phyloP scores from a whole-genome alignment of 2,329 filamentous ascomycete species.

The Chrysoporthe puriensis region DNA sequence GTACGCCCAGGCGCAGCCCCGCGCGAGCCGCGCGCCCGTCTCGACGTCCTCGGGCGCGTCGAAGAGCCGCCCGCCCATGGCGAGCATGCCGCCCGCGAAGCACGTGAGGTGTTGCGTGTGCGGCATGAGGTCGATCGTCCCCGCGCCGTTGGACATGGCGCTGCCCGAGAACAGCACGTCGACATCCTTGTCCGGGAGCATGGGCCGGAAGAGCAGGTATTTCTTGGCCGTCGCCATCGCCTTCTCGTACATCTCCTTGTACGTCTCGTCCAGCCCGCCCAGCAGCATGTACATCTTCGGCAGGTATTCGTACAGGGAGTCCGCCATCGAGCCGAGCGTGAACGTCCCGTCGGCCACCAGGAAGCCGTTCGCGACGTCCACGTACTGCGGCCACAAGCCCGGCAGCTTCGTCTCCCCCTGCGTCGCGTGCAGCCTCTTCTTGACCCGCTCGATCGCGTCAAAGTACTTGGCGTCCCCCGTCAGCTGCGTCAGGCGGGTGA shows the following conservation, averaged over 20 bases:
- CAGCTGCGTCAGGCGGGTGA: slow-evolving; percentile 74
- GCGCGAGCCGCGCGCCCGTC: slow-evolving; percentile 51
- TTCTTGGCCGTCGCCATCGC: slow-evolving; percentile 65
- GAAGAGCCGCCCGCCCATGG: slow-evolving; percentile 44
- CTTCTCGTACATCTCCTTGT: slow-evolving; percentile 65
- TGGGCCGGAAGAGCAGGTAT: slow-evolving; percentile 69
- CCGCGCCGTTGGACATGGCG: slow-evolving; percentile 36
- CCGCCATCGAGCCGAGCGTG: slow-evolving; percentile 49
- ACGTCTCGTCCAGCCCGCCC: slow-evolving; percentile 65
- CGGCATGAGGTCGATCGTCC: slow-evolving; percentile 37
- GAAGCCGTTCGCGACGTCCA: slow-evolving; percentile 63
- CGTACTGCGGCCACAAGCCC: slow-evolving; percentile 70
- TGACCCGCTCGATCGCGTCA: slow-evolving; percentile 75
- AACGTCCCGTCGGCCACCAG: slow-evolving; percentile 43
- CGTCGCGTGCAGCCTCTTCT: slow-evolving; percentile 64
- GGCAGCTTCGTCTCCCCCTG: slow-evolving; percentile 71
- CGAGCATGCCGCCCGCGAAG: slow-evolving; percentile 50
- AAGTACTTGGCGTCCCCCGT: slow-evolving; percentile 75
- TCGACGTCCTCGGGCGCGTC: slow-evolving; percentile 44
- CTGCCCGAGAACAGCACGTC: slow-evolving; percentile 64
- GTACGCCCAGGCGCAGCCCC: slow-evolving; percentile 61
- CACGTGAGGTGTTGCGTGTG: slow-evolving; percentile 47
- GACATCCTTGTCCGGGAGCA: slow-evolving; percentile 57
- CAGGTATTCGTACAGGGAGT: slow-evolving; percentile 63
- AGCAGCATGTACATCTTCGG: slow-evolving; percentile 65